Evolutionary conservation across 371 early-diverging fungal genomes (phyloP), one percentile per base, ranked within the genome.

Genomic region (Mucor plumbeus): DNA sequence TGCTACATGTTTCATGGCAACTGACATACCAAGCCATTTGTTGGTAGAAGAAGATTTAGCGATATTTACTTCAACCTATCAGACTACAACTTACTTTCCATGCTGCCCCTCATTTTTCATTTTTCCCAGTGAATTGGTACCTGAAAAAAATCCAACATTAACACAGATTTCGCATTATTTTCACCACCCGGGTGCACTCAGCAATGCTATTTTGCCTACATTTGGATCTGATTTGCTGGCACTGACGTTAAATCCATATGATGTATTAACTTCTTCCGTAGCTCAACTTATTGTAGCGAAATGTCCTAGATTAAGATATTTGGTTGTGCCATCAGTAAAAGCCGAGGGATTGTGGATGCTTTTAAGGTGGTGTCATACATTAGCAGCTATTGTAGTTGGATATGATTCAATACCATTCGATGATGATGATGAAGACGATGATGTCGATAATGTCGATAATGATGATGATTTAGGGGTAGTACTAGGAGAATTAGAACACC

Each of bases 341-440:
- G 83, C 80, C 10, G 80, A 79, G 31, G 83, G 83, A 9, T 61
- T 82, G 36, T 82, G 83, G 80, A 74, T 82, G 77, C 31, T 82
- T 19, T 63, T 82, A 6, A 62, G 78, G 17, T 74, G 75, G 76
- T 80, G 83, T 59, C 65, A 77, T 61, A 75, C 80, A 4, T 59
- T 82, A n/a, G 63, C 76, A 7, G 64, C 79, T n/a, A 70, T 81
- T 47, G 70, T 81, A 9, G 82, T 79, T 1, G 67, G 71, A 3
- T 50, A 69, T n/a, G 76, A 77, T 33, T 57, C 38, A 8, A 21
- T 31, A 1, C 26, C 44, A n/a, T 66, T 58, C 26, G 56, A 63
- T 21, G 71, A 78, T 31, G 71, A 78, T 0, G 71, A 69, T 17
- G 65, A 74, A 7, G 68, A 70, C 33, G 65, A 72, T 4, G 65